These are phyloP conservation scores for Coemansia nantahalensis DNA, from an alignment of 192 early-diverging fungal species.

Conservation along the genomic window DNA sequence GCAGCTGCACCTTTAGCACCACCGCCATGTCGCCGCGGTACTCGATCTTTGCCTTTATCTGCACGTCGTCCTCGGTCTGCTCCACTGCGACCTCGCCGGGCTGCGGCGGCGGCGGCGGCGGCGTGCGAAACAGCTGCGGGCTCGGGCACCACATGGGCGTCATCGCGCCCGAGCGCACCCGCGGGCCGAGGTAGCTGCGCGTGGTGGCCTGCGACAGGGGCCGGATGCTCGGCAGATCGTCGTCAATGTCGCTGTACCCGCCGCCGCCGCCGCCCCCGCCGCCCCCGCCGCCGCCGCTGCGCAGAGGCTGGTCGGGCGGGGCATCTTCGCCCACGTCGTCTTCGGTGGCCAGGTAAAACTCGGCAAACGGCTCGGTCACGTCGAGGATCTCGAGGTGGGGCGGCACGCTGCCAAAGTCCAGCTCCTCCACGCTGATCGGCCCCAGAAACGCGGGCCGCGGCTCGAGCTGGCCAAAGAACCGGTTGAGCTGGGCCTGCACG, in stretches of 20 bases:
- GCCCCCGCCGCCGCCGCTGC: no score
- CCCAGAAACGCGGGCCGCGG: constrained; percentile 70
- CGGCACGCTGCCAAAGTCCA: constrained; percentile 69
- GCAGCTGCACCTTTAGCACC: constrained; percentile 63
- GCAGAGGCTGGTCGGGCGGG: no score
- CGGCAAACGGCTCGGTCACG: constrained; percentile 71
- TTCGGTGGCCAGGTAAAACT: constrained; percentile 69
- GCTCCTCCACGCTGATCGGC: constrained; percentile 61
- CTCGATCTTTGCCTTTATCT: constrained; percentile 59
- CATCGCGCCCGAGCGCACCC: constrained; percentile 17
- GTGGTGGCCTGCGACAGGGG: constrained; percentile 25
- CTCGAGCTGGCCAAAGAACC: constrained; percentile 57
- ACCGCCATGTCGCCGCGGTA: constrained; percentile 76
- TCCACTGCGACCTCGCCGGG: constrained; percentile 15
- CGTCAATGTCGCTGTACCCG: constrained; percentile 11
- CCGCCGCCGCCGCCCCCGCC: no score
- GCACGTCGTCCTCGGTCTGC: constrained; percentile 59
- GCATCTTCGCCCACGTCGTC: constrained; percentile 16
- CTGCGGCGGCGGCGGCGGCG: neutral
- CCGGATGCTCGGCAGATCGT: constrained; percentile 11
- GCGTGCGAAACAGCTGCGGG: neutral
- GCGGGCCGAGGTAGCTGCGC: constrained; percentile 13
- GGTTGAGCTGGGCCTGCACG: constrained; percentile 65
- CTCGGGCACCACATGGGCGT: constrained; percentile 15
- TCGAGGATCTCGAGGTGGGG: constrained; percentile 69